Base-by-base conservation (phyloP, 805 yeast species). In the Debaryomyces prosopidis region DNA sequence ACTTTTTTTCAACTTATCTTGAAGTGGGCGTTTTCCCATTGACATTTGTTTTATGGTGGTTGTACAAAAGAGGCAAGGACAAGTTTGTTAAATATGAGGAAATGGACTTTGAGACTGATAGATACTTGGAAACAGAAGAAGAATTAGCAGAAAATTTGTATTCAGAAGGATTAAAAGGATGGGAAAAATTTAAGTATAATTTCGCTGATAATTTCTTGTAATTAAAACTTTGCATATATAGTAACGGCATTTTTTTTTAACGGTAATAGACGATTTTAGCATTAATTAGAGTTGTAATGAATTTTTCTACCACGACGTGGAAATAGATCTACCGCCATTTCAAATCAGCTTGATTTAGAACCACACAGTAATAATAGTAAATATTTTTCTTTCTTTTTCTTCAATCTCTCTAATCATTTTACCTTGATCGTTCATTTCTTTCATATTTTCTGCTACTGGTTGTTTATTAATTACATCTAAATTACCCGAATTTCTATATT, bases 21-120 rank as follows among this genome's bases (percentile, higher is more conserved):
- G 82, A 76, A 48, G 62, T 77, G 40, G 62, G 68, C 15, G 71
- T 78, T 2, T 77, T 78, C 66, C 81, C 81, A 42, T 47, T 60
- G 6, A 63, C 72, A 28, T 77, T 69, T 55, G 32, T 72, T 0
- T 32, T 68, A 17, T 77, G 80, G 80, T 77, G 79, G 79, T 62
- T 75, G 66, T 16, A 67, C 3, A 73, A 66, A 46, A 66, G 64
- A 46, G 63, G 65, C 15, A 63, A 60, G 39, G 81, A 76, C 47
- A 60, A 58, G 37, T 75, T 75, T 54, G 68, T 74, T 6, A 68
- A 59, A 44, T 53, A 57, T 6, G 70, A 69, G 48, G 79, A 76
- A 38, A 78, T 78, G 81, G 82, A 78, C 58, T 76, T 78, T 45
- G 80, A 69, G 36, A 68, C 79, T 4, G 82, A 76, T 49, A 64